These are phyloP conservation scores for Casuarina cunninghamiana DNA, from an alignment of 306 rosid species.

Conservation along the genomic window DNA sequence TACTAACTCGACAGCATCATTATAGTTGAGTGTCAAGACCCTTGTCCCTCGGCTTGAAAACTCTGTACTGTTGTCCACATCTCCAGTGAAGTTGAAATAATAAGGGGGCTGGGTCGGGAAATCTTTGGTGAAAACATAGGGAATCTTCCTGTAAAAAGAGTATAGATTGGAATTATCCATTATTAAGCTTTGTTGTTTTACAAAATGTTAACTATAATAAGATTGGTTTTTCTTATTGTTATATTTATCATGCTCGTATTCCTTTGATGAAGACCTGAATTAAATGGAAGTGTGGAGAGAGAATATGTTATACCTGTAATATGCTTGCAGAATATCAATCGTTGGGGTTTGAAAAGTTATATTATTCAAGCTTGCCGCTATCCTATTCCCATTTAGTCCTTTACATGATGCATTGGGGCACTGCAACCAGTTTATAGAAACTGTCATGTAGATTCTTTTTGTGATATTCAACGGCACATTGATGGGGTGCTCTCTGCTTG, in stretches of 20 bases:
- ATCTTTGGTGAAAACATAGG: constrained; percentile 26
- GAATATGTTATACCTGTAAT: constrained; percentile 25
- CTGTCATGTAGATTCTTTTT: constrained; percentile 22
- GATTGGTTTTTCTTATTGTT: no score
- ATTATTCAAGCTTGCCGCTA: constrained; percentile 38
- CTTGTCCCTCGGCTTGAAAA: constrained; percentile 32
- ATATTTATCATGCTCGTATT: no score
- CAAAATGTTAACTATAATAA: no score
- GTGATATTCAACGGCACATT: constrained; percentile 27
- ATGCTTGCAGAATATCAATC: constrained; percentile 35
- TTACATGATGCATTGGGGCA: constrained; percentile 29
- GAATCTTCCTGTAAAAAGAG: constrained; percentile 22
- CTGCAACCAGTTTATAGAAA: constrained; percentile 25
- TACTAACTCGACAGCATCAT: constrained; percentile 39
- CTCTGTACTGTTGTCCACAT: constrained; percentile 16
- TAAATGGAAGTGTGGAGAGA: no score
- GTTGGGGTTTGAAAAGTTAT: constrained; percentile 31
- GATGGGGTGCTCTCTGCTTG: constrained; percentile 27
- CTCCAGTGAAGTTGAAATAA: constrained; percentile 43
- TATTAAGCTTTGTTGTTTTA: no score
- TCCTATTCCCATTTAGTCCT: constrained; percentile 25
- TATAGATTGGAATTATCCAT: no score
- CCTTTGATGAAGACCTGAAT: no score
- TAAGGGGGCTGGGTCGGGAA: constrained; percentile 36
- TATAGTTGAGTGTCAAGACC: constrained; percentile 30